phyloP scores from a whole-genome alignment of 768 basidiomycete species.

The Lactifluus subvellereus region DNA sequence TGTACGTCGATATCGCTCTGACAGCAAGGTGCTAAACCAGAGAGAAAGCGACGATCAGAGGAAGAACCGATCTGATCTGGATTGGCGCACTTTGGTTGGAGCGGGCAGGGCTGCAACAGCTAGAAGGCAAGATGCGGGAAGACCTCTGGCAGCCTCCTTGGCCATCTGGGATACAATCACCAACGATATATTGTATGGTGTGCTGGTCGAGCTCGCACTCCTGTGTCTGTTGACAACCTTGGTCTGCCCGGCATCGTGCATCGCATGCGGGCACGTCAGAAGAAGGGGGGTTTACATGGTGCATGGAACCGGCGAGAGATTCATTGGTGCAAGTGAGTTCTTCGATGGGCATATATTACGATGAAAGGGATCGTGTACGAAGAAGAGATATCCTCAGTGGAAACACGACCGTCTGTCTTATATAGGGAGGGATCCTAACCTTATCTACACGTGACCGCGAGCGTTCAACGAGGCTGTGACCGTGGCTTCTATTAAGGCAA shows the following conservation, averaged over 20 bases:
- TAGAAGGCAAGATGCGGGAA: background rate
- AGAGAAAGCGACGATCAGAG: background rate
- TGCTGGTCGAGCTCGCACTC: background rate
- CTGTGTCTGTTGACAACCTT: conserved; percentile 1
- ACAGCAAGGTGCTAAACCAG: background rate
- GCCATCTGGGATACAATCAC: conserved; percentile 15
- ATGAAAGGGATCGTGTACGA: background rate
- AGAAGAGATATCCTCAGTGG: too few species aligned
- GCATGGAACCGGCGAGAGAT: too few species aligned
- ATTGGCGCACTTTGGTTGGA: background rate
- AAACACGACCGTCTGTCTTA: too few species aligned
- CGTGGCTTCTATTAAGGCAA: too few species aligned
- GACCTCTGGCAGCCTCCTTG: conserved; percentile 15
- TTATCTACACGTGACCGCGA: conserved; percentile 3
- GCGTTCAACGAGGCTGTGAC: too few species aligned
- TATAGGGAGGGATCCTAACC: too few species aligned
- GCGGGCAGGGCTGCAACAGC: background rate
- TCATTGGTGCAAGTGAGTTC: background rate
- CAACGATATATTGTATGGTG: background rate
- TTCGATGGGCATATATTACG: background rate
- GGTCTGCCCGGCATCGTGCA: background rate
- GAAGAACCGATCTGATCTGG: background rate
- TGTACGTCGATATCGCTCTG: background rate
- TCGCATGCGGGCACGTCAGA: background rate
- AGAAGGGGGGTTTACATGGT: background rate